Conservation (phyloP, 2,329 filamentous ascomycete genomes). For the Epichloe amarillans region DNA sequence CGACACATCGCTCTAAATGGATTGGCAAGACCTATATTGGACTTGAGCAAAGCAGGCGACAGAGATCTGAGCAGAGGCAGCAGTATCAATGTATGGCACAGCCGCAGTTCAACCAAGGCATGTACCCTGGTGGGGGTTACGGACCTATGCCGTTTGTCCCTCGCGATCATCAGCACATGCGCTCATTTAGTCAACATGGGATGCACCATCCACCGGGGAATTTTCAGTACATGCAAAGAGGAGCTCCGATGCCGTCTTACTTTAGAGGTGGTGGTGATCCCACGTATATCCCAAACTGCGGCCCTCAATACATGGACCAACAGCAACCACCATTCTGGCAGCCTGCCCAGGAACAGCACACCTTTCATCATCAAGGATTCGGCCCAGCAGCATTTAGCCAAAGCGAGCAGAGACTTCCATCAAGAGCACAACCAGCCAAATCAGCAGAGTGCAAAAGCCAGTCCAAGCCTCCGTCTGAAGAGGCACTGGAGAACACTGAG, state of each 20-base stretch:
- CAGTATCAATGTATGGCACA: not conserved
- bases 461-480: conserved; percentile 18
- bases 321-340: not conserved
- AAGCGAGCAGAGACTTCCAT: not conserved
- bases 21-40: conserved; percentile 3
- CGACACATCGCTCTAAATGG: conserved; percentile 21
- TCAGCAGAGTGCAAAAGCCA: conserved; percentile 8
- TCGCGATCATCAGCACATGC: conserved; percentile 1
- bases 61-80: not conserved
- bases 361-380: not conserved
- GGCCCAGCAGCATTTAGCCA: not conserved
- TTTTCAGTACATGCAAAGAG: not conserved
- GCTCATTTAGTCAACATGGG: not conserved
- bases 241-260: not conserved
- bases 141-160: not conserved
- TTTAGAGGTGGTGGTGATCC: not conserved
- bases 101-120: not conserved
- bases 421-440: not conserved
- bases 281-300: not conserved
- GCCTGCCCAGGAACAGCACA: not conserved
- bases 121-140: not conserved
- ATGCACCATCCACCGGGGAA: not conserved
- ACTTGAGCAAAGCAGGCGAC: not conserved
- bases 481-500: conserved; percentile 9
- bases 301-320: not conserved